Evolutionary conservation across 108 stramenopile genomes (phyloP).

Genomic region (Parietichytrium sp.): DNA sequence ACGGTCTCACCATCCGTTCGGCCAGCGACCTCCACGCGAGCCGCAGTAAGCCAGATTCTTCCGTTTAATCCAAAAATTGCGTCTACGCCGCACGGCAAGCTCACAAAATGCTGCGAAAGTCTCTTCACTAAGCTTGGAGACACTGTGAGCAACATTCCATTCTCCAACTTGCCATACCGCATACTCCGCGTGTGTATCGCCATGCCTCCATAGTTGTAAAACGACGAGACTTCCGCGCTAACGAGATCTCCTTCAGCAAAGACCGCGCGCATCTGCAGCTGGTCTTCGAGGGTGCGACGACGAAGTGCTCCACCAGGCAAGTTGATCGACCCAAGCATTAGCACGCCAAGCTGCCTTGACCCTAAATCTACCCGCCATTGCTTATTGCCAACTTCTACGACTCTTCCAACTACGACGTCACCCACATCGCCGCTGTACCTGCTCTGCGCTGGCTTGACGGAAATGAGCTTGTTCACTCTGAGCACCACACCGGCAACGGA

Average conservation of each 20-base stretch:
- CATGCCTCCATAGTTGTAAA: conserved; percentile 71
- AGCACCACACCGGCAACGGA: conserved; percentile 84
- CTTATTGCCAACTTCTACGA: conserved; percentile 74
- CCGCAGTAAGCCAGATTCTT: conserved; percentile 31
- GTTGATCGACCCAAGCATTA: conserved; percentile 84
- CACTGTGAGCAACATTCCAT: conserved; percentile 77
- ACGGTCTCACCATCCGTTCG: neutral
- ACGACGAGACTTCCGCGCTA: conserved; percentile 70
- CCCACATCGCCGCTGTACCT: conserved; percentile 84
- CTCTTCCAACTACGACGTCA: conserved; percentile 92
- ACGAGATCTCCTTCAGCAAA: conserved; percentile 87
- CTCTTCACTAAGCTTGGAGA: conserved; percentile 74
- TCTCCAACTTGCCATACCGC: conserved; percentile 88
- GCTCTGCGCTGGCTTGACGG: conserved; percentile 75
- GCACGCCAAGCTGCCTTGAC: conserved; percentile 59
- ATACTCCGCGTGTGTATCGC: conserved; percentile 83
- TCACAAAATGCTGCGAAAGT: conserved; percentile 69
- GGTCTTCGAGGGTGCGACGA: conserved; percentile 88
- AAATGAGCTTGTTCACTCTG: conserved; percentile 90
- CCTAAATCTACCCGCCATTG: conserved; percentile 80
- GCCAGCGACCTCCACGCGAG: neutral
- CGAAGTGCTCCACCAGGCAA: conserved; percentile 87
- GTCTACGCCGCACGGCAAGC: conserved; percentile 38
- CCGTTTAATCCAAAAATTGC: conserved; percentile 40
- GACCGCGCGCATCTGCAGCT: conserved; percentile 84